Conservation (phyloP, 768 basidiomycete genomes). For the Lentinula sp. region DNA sequence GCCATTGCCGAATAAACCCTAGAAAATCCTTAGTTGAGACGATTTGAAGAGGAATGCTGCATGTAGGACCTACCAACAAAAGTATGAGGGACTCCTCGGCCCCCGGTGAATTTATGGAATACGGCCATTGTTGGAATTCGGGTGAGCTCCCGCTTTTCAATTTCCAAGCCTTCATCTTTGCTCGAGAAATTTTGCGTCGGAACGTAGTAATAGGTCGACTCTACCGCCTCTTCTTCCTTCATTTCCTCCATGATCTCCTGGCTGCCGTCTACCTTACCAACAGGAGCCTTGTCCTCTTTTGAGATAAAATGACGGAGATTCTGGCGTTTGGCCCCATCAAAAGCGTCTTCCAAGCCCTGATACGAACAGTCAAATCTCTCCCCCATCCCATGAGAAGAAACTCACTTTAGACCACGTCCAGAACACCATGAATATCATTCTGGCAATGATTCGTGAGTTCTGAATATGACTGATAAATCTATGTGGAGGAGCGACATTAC, state of each 20-base stretch:
- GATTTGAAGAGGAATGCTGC: background rate
- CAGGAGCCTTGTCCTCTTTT: conserved; percentile 16
- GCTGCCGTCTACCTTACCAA: conserved; percentile 11
- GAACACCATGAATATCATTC: conserved; percentile 43
- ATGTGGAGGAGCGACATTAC: conserved; percentile 19
- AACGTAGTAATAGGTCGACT: conserved; percentile 18
- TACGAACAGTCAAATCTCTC: background rate
- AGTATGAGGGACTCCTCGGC: conserved; percentile 56
- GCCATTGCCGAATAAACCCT: conserved; percentile 62
- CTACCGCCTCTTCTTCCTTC: conserved; percentile 16
- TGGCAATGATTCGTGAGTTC: conserved; percentile 11
- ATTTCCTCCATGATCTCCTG: conserved; percentile 12
- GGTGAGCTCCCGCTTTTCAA: conserved; percentile 19
- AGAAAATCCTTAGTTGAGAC: background rate
- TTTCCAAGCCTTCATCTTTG: conserved; percentile 4
- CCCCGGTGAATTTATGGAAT: conserved; percentile 50
- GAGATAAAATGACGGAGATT: conserved; percentile 52
- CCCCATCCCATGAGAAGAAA: background rate
- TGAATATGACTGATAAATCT: background rate
- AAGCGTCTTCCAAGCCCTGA: conserved; percentile 50
- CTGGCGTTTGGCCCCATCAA: conserved; percentile 49
- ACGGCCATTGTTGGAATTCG: conserved; percentile 49
- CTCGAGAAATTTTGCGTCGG: conserved; percentile 8
- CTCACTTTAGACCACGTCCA: conserved; percentile 62
- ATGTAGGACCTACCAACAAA: conserved; percentile 36